Conservation (phyloP, 192 early-diverging fungal species). For the Neocallimastix lanati region DNA sequence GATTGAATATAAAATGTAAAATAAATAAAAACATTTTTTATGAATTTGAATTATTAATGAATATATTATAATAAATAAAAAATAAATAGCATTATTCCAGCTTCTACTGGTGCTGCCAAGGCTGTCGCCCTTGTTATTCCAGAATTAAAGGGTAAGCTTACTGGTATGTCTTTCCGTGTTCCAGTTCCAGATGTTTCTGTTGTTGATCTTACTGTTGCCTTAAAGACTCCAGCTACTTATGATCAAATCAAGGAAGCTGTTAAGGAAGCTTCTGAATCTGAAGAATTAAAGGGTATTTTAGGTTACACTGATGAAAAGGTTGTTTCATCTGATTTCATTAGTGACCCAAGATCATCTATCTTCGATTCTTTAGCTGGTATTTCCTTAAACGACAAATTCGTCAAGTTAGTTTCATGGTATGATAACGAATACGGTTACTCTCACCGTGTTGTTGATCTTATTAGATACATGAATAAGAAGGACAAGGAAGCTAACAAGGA, state of each 20-base stretch:
- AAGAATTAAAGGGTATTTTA: conserved; percentile 1
- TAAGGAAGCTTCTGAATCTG: conserved; percentile 1
- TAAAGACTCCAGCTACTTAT: not conserved
- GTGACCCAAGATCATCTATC: not conserved
- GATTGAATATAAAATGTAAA: not conserved
- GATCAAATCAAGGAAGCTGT: not conserved
- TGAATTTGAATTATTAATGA: not conserved
- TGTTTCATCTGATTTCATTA: not conserved
- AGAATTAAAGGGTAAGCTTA: conserved; percentile 4
- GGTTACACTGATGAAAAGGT: conserved; percentile 2
- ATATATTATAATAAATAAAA: not conserved
- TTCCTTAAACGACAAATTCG: conserved; percentile 77
- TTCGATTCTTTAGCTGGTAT: conserved; percentile 53
- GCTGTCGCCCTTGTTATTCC: conserved; percentile 1
- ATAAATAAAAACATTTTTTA: not conserved
- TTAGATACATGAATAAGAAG: not conserved
- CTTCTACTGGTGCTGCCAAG: conserved; percentile 1
- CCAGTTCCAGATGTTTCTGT: conserved; percentile 3
- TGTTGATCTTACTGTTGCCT: conserved; percentile 1
- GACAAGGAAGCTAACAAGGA: not conserved
- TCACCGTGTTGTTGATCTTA: conserved; percentile 45
- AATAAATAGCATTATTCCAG: not conserved
- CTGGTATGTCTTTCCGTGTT: conserved; percentile 1
- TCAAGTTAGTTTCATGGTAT: conserved; percentile 83
- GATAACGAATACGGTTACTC: conserved; percentile 79